Conservation (phyloP, 495 filamentous ascomycete genomes). For the Tuber melanosporum region DNA sequence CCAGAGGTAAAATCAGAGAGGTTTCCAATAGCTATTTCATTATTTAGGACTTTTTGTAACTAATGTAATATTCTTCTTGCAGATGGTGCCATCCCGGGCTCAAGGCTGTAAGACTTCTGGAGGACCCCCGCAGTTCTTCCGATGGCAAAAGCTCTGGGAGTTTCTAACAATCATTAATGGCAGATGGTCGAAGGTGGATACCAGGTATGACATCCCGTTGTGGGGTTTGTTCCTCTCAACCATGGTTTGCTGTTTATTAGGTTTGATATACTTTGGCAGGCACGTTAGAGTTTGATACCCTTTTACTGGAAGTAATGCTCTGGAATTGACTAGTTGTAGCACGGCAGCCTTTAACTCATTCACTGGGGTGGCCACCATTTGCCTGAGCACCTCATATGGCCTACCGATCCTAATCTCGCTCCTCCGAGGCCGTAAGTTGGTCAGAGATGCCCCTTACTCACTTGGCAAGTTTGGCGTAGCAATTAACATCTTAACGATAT, state of each 20-base stretch:
- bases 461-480: constrained; percentile 56
- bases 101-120: constrained; percentile 44
- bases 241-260: constrained; percentile 51
- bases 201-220: constrained; percentile 53
- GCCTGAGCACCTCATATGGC: constrained; percentile 57
- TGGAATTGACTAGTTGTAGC: constrained; percentile 6
- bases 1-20: constrained; percentile 41
- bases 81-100: constrained; percentile 63
- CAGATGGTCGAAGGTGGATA: constrained; percentile 55
- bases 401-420: constrained; percentile 56
- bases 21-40: background rate
- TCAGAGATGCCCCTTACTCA: constrained; percentile 52
- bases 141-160: background rate
- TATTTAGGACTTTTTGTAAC: constrained; percentile 4
- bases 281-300: constrained; percentile 4
- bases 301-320: constrained; percentile 1
- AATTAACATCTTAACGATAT: constrained; percentile 60
- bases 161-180: constrained; percentile 14
- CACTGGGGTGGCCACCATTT: constrained; percentile 61
- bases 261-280: constrained; percentile 57
- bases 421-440: constrained; percentile 57
- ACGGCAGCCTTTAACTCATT: constrained; percentile 61
- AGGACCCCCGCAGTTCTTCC: background rate
- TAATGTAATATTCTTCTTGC: constrained; percentile 4
- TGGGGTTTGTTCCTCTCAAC: constrained; percentile 55